Evolutionary conservation across 257 asterid species (phyloP).

Genomic region (Lycium ferocissimum): DNA sequence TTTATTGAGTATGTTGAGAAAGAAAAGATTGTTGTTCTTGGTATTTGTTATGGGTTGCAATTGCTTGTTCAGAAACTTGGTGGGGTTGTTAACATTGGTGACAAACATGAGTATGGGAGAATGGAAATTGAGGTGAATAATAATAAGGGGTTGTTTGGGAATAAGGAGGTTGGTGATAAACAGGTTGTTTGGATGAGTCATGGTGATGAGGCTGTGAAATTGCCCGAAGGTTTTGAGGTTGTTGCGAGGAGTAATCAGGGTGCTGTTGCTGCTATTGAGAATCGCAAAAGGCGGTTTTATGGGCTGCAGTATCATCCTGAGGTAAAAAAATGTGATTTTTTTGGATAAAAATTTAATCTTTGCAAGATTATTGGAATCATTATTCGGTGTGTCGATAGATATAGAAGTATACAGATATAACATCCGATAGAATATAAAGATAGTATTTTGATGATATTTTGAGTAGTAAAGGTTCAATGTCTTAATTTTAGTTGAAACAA

Average conservation of each 20-base stretch:
- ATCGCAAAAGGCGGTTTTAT: conserved; percentile 61
- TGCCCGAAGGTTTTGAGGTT: conserved; percentile 90
- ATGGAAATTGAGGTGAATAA: conserved; percentile 78
- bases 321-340: conserved; percentile 44
- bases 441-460: background rate
- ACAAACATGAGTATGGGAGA: conserved; percentile 94
- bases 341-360: background rate
- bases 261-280: conserved; percentile 77
- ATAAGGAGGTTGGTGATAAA: conserved; percentile 64
- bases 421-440: background rate
- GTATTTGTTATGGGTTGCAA: conserved; percentile 93
- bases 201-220: conserved; percentile 88
- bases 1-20: conserved; percentile 70
- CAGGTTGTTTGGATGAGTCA: conserved; percentile 99
- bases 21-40: conserved; percentile 60
- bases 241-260: conserved; percentile 92
- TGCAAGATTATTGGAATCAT: background rate
- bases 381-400: background rate
- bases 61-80: conserved; percentile 83
- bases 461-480: background rate
- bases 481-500: background rate
- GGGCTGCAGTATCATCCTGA: conserved; percentile 99
- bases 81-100: conserved; percentile 80
- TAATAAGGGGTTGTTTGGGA: conserved; percentile 64
- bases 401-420: background rate